Conservation (phyloP, 2,329 filamentous ascomycete genomes). For the Nigrospora osmanthi region DNA sequence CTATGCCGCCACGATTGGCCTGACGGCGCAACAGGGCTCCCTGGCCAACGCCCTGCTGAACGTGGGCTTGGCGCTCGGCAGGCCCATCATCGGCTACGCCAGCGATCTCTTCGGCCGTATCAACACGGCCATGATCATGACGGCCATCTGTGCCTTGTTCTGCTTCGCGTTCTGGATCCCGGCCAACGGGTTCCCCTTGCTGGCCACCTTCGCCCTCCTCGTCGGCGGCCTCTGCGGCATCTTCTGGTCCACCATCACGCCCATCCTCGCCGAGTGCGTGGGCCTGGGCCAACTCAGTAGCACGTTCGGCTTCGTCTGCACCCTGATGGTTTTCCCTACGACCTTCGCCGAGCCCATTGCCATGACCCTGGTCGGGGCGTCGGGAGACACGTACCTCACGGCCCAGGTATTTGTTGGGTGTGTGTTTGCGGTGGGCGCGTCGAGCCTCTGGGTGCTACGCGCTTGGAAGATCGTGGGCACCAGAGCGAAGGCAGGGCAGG, state of each 20-base stretch:
- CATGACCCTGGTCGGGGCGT: conserved; percentile 36
- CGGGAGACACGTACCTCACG: conserved; percentile 43
- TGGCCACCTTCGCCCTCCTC: conserved; percentile 51
- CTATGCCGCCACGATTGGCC: conserved; percentile 51
- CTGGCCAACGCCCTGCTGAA: conserved; percentile 56
- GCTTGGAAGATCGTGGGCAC: conserved; percentile 45
- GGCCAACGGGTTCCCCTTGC: conserved; percentile 46
- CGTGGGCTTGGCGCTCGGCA: conserved; percentile 49
- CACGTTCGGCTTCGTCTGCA: conserved; percentile 50
- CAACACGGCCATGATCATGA: conserved; percentile 51
- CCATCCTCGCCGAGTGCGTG: conserved; percentile 53
- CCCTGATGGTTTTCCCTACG: conserved; percentile 46
- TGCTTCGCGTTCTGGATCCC: conserved; percentile 55
- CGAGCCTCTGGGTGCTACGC: conserved; percentile 44
- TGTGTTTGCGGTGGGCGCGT: conserved; percentile 52
- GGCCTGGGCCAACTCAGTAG: conserved; percentile 49
- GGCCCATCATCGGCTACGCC: conserved; percentile 55
- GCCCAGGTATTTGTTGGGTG: conserved; percentile 53
- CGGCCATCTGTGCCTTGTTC: conserved; percentile 47
- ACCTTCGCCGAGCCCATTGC: conserved; percentile 43
- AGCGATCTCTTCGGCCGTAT: conserved; percentile 51
- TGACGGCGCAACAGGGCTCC: conserved; percentile 50
- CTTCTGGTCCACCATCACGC: conserved; percentile 50
- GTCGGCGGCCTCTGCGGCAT: conserved; percentile 52
- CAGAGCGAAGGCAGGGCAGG: no score